A percentile compares a stretch with the other conserved stretches of the same genome.
Conservation (phyloP, 2,329 filamentous ascomycete species). For the Aphanocladium album region DNA sequence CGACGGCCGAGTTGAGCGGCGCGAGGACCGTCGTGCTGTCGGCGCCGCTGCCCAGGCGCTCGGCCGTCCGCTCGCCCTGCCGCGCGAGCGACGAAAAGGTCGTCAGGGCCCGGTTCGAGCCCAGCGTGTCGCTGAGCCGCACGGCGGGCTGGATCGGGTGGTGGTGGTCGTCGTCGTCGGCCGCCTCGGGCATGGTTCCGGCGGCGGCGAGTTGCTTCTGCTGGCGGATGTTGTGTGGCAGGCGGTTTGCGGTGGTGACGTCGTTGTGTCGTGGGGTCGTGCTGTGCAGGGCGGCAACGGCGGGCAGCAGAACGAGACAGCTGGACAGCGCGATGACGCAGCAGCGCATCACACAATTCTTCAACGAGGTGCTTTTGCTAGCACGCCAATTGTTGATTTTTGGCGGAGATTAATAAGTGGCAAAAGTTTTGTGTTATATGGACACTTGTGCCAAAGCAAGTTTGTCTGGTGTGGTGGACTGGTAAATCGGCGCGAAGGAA, state of each 20-base stretch:
- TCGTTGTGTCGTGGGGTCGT: background rate
- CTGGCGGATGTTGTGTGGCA: background rate
- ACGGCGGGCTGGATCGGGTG: constrained; percentile 43
- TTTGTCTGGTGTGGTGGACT: too few species aligned
- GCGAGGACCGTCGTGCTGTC: constrained; percentile 81
- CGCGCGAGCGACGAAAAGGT: constrained; percentile 79
- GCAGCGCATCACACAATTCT: constrained; percentile 2
- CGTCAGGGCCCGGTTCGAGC: constrained; percentile 71
- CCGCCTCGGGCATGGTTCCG: constrained; percentile 15
- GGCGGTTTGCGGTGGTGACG: constrained; percentile 17
- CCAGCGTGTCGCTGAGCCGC: constrained; percentile 79
- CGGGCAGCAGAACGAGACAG: constrained; percentile 1
- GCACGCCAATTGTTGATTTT: too few species aligned
- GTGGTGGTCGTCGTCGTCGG: constrained; percentile 3
- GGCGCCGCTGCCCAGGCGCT: constrained; percentile 60
- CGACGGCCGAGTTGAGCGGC: constrained; percentile 78
- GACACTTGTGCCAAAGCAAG: too few species aligned
- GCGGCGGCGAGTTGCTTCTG: constrained; percentile 7
- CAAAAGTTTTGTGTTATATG: too few species aligned
- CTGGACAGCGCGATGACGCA: constrained; percentile 7
- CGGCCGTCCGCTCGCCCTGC: constrained; percentile 63
- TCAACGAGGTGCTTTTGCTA: background rate
- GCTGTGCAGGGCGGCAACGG: constrained; percentile 1
- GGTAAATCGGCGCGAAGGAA: too few species aligned
- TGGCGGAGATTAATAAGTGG: too few species aligned